phyloP scores from a whole-genome alignment of 176 grass and related monocot species.

The Carex myosuroides region DNA sequence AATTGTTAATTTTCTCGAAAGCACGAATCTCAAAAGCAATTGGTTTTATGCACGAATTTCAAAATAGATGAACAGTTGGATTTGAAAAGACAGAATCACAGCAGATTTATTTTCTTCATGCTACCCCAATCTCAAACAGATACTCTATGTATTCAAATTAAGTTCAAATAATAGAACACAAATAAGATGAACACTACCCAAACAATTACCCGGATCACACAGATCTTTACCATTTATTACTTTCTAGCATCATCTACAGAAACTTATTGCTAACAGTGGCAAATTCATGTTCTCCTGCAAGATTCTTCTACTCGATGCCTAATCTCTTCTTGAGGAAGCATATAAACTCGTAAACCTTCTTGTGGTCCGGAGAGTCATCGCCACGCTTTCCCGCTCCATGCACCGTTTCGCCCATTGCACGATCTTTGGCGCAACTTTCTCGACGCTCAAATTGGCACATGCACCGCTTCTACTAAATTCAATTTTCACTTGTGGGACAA shows the following conservation, averaged over 20 bases:
- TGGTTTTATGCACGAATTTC: no score
- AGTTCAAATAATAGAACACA: no score
- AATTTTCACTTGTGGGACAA: no score
- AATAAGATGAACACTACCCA: no score
- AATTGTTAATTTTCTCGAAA: no score
- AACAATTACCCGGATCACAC: neutral
- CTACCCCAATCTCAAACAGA: no score
- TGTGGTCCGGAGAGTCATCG: conserved; percentile 9
- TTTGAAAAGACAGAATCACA: no score
- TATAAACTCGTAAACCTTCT: conserved; percentile 34
- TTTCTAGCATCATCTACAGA: neutral
- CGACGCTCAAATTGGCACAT: conserved; percentile 16
- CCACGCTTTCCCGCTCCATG: conserved; percentile 26
- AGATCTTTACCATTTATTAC: neutral
- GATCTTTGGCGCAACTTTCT: conserved; percentile 21
- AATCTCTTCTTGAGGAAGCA: conserved; percentile 27
- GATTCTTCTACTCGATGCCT: conserved; percentile 1
- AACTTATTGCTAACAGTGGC: neutral
- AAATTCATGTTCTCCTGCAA: neutral
- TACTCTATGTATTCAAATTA: no score
- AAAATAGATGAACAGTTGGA: no score
- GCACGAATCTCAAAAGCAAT: no score
- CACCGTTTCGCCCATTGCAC: conserved; percentile 27
- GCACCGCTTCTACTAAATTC: no score
- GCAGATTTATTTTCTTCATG: no score